These are phyloP conservation scores for Reutealis trisperma DNA, from an alignment of 345 rosid species.

Conservation along the genomic window DNA sequence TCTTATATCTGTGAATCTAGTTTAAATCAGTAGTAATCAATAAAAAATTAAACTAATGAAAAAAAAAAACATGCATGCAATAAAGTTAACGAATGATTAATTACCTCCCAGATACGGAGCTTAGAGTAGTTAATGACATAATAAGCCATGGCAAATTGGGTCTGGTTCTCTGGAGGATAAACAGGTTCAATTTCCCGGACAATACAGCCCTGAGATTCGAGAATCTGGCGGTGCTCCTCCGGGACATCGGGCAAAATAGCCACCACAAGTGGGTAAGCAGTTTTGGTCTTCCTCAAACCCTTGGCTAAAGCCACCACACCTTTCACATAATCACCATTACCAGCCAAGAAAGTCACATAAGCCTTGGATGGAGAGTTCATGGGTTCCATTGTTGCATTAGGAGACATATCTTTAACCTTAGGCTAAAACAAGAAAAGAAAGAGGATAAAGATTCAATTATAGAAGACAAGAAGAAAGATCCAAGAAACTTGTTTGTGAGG, in stretches of 20 bases:
- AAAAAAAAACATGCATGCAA: too few relatives aligned
- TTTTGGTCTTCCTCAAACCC: conserved; percentile 67
- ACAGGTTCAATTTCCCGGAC: conserved; percentile 65
- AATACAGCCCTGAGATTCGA: conserved; percentile 65
- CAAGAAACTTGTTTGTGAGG: background rate
- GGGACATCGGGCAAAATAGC: conserved; percentile 80
- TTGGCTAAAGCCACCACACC: conserved; percentile 82
- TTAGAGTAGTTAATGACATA: conserved; percentile 85
- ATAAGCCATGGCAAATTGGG: conserved; percentile 76
- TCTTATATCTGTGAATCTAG: too few relatives aligned
- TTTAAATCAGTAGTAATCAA: too few relatives aligned
- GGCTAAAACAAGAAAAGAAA: background rate
- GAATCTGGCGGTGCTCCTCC: conserved; percentile 59
- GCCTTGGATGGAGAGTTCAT: conserved; percentile 16
- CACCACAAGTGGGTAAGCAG: conserved; percentile 71
- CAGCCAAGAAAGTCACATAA: conserved; percentile 75
- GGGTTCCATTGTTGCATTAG: background rate
- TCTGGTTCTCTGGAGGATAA: conserved; percentile 62
- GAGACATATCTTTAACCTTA: conserved; percentile 9
- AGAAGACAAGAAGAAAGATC: background rate
- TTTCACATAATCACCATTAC: conserved; percentile 72
- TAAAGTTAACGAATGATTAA: background rate
- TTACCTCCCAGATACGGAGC: conserved; percentile 83
- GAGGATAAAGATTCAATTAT: background rate
- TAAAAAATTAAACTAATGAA: too few relatives aligned